Percentiles rank a stretch among this genome's conserved stretches.
Evolutionary conservation across 169 alveolate genomes (phyloP).

Genomic region (Babesia divergens): DNA sequence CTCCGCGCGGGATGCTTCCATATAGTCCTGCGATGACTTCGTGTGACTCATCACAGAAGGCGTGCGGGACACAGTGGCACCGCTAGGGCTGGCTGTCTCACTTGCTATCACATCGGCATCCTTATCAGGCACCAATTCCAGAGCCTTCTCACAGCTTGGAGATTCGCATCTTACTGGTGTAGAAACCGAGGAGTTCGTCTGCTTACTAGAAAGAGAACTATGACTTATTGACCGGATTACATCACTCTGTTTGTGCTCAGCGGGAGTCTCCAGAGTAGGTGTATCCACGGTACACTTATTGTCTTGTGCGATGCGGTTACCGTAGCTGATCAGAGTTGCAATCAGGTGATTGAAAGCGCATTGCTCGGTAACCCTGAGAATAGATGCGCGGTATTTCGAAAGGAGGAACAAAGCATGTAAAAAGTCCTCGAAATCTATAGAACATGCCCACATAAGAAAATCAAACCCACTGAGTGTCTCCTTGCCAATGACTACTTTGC

Average conservation of each 20-base stretch:
- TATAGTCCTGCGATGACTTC: background rate
- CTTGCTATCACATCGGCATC: background rate
- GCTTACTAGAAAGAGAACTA: background rate
- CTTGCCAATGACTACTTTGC: background rate
- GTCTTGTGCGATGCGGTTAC: background rate
- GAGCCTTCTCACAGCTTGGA: background rate
- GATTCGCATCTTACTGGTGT: too few species aligned
- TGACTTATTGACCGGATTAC: background rate
- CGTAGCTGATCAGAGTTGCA: background rate
- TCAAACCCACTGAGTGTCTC: slow-evolving; percentile 27
- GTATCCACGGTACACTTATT: background rate
- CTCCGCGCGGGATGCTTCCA: background rate
- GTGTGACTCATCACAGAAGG: background rate
- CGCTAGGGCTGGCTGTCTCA: background rate
- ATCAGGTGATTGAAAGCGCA: slow-evolving; percentile 52
- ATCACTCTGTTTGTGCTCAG: background rate
- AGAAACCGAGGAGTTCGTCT: background rate
- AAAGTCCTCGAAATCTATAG: slow-evolving; percentile 49
- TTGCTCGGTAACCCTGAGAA: slow-evolving; percentile 49
- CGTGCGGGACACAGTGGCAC: background rate
- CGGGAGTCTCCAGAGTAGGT: background rate
- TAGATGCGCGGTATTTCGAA: slow-evolving; percentile 51
- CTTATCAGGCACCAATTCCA: background rate
- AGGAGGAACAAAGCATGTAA: slow-evolving; percentile 49
- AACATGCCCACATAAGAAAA: background rate